Conservation (phyloP, 139 green algal species). For the Picochlorum sp. region DNA sequence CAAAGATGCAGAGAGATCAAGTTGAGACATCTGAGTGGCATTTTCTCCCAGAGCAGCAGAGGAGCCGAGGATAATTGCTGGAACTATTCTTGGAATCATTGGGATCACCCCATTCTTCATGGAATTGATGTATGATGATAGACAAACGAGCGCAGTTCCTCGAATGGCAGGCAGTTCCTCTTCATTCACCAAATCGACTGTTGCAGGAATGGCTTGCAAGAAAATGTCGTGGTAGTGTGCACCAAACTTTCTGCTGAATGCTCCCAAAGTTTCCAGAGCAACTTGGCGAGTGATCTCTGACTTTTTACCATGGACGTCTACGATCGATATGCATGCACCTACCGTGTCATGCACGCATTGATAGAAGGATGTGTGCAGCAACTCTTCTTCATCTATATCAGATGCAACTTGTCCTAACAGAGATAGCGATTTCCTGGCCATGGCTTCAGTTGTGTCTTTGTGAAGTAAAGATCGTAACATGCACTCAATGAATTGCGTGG, state of each 20-base stretch:
- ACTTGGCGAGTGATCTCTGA: conserved; percentile 31
- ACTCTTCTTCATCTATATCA: background rate
- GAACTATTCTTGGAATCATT: conserved; percentile 40
- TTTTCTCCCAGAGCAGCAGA: background rate
- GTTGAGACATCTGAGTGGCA: conserved; percentile 1
- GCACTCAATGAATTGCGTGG: background rate
- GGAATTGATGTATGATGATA: conserved; percentile 22
- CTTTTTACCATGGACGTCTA: background rate
- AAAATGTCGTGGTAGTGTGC: conserved; percentile 10
- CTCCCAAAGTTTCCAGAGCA: conserved; percentile 35
- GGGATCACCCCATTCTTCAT: conserved; percentile 46
- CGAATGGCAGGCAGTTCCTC: conserved; percentile 34
- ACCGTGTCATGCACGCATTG: background rate
- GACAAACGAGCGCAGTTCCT: conserved; percentile 33
- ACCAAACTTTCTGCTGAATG: conserved; percentile 29
- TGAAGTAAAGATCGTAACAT: background rate
- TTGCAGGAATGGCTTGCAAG: conserved; percentile 14
- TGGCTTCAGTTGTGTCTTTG: background rate
- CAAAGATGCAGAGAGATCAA: conserved; percentile 44
- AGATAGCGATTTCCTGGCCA: background rate
- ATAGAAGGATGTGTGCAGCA: background rate
- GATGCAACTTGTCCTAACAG: background rate
- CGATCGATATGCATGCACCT: background rate
- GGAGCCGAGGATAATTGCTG: conserved; percentile 32
- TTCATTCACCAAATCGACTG: conserved; percentile 12